Evolutionary conservation across 2,329 filamentous ascomycete species (phyloP).

Genomic region (Corynespora cassiicola): DNA sequence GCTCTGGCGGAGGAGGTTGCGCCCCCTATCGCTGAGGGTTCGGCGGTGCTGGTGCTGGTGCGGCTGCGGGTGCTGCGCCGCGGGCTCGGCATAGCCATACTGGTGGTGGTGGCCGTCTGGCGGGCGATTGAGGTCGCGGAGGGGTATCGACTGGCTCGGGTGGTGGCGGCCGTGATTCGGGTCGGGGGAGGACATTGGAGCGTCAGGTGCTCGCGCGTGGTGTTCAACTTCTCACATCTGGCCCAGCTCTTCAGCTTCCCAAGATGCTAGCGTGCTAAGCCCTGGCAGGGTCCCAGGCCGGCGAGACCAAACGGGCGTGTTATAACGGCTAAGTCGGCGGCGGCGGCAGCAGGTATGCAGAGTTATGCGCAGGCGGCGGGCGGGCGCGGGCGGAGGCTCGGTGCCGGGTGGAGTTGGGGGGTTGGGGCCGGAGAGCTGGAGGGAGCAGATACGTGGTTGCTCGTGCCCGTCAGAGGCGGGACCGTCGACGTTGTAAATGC

Average conservation of each 20-base stretch:
- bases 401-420: too few species aligned
- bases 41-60: slow-evolving; percentile 46
- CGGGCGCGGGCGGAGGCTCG: too few species aligned
- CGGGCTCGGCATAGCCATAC: too few species aligned
- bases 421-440: too few species aligned
- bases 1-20: slow-evolving; percentile 54
- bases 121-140: slow-evolving; percentile 62
- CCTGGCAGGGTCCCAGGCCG: slow-evolving; percentile 17
- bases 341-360: too few species aligned
- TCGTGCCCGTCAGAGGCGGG: too few species aligned
- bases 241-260: slow-evolving; percentile 31
- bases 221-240: slow-evolving; percentile 37
- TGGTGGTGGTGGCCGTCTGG: slow-evolving; percentile 40
- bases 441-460: too few species aligned
- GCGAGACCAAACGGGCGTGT: slow-evolving; percentile 13
- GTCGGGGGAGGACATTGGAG: slow-evolving; percentile 58
- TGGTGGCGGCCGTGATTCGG: slow-evolving; percentile 55
- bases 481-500: too few species aligned
- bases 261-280: slow-evolving; percentile 24
- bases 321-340: too few species aligned
- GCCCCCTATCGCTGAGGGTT: slow-evolving; percentile 57
- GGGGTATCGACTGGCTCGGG: slow-evolving; percentile 70
- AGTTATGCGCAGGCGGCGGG: too few species aligned
- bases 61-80: too few species aligned
- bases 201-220: slow-evolving; percentile 31